These are phyloP conservation scores for Coriolopsis trogii DNA, from an alignment of 1,284 basidiomycete species.

Conservation along the genomic window DNA sequence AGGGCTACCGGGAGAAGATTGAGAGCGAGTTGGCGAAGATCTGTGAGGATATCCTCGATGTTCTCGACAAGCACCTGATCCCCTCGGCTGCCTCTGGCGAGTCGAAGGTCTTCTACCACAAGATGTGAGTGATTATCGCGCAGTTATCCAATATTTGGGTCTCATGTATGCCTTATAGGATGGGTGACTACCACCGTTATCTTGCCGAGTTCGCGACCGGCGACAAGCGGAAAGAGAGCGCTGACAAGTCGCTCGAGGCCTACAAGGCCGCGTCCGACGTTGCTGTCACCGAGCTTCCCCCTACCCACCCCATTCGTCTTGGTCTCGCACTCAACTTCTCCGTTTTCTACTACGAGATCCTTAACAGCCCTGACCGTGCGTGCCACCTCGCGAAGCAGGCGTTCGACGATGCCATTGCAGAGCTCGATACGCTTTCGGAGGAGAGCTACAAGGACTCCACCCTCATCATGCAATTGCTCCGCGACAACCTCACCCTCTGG, in stretches of 20 bases:
- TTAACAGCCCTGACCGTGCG: constrained; percentile 98
- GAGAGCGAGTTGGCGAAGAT: constrained; percentile 98
- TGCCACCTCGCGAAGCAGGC: constrained; percentile 99
- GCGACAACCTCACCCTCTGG: constrained; percentile 99
- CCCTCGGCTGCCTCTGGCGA: constrained; percentile 98
- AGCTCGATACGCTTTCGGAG: constrained; percentile 99
- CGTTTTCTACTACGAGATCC: constrained; percentile 99
- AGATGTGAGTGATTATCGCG: constrained; percentile 77
- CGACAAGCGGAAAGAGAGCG: constrained; percentile 97
- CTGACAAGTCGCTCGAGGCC: constrained; percentile 98
- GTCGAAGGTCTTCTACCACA: constrained; percentile 99
- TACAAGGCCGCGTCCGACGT: constrained; percentile 99
- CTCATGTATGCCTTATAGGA: constrained; percentile 58
- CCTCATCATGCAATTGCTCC: constrained; percentile 98
- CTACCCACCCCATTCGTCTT: constrained; percentile 99
- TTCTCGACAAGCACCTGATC: constrained; percentile 99
- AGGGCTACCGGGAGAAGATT: constrained; percentile 98
- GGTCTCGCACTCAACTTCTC: constrained; percentile 99
- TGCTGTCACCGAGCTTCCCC: constrained; percentile 96
- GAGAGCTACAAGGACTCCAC: constrained; percentile 99
- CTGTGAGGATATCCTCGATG: constrained; percentile 99
- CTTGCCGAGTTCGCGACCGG: constrained; percentile 99
- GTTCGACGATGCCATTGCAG: constrained; percentile 99
- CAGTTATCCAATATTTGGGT: background rate
- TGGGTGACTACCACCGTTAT: constrained; percentile 99